Evolutionary conservation across 352 stramenopile species (phyloP), one percentile per base, ranked within the genome.

Genomic region (Peronospora tabacina): DNA sequence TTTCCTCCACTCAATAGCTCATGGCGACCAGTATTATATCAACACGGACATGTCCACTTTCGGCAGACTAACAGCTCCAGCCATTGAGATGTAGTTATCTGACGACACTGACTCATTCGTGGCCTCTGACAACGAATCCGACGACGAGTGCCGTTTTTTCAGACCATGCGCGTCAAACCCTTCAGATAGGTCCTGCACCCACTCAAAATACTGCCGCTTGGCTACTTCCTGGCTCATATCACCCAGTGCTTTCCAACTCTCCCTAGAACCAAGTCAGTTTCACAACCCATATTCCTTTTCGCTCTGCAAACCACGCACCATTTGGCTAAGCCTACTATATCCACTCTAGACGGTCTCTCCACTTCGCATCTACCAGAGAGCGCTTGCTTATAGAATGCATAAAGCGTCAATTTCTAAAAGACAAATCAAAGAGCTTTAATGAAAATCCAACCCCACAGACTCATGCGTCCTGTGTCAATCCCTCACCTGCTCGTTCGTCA

Each of bases 301-400:
- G 4, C 22, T 3, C 22, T 26, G 22, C 22, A 26, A 26, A 26
- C 22, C n/a, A 64, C 66, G 43, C 42, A 83, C 74, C 74, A 90
- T 63, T 90, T 90, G 43, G 79, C 72, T 35, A 59, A 75, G 22
- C 65, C 72, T 4, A 84, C 65, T 41, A 90, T 78, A 43, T 90
- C 79, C 22, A 77, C 53, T 3, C 70, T 70, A n/a, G 79, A 80
- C 0, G 79, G 79, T 49, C 82, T 84, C 13, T 67, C 66, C 9
- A 66, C 46, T 8, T 49, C 70, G 59, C 75, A 87, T 28, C 56
- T 65, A 47, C 75, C 79, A 42, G 77, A 70, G 13, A 71, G 67
- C 17, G 75, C 75, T 77, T 90, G 79, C 63, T 90, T 90, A 66
- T 79, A 90, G 42, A 90, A 85, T 40, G 79, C 79, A 57, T 90